Evolutionary conservation across 306 rosid genomes (phyloP).

Genomic region (Citrullus amarus): DNA sequence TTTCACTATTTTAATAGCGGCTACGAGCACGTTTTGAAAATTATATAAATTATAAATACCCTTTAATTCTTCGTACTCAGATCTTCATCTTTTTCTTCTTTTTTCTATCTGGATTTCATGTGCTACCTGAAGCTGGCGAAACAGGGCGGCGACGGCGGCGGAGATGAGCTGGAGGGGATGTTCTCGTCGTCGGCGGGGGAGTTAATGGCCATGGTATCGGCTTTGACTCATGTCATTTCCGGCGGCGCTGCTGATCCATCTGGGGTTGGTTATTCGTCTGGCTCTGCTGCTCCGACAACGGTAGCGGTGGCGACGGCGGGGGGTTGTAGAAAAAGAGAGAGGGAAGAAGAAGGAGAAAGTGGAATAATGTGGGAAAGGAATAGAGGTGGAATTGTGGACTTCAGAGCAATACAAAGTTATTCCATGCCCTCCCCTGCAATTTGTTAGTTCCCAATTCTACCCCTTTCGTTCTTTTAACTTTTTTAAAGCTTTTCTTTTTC

Average conservation of each 20-base stretch:
- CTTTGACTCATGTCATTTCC: constrained; percentile 18
- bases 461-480: not conserved
- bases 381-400: not conserved
- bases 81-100: not conserved
- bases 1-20: not conserved
- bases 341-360: constrained; percentile 4
- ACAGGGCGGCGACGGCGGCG: not conserved
- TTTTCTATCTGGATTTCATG: not conserved
- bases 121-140: constrained; percentile 7
- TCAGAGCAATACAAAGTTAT: not conserved
- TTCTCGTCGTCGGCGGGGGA: not conserved
- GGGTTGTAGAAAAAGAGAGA: constrained; percentile 9
- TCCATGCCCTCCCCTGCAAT: not conserved
- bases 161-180: not conserved
- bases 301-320: not conserved
- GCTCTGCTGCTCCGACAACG: not conserved
- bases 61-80: not conserved
- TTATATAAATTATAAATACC: not conserved
- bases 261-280: not conserved
- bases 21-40: not conserved
- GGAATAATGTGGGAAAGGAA: not conserved
- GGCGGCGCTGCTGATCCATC: not conserved
- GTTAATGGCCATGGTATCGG: constrained; percentile 6
- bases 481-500: not conserved
- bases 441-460: not conserved